These are phyloP conservation scores for Geoglossum glabrum DNA, from an alignment of 495 filamentous ascomycete species.

Conservation along the genomic window DNA sequence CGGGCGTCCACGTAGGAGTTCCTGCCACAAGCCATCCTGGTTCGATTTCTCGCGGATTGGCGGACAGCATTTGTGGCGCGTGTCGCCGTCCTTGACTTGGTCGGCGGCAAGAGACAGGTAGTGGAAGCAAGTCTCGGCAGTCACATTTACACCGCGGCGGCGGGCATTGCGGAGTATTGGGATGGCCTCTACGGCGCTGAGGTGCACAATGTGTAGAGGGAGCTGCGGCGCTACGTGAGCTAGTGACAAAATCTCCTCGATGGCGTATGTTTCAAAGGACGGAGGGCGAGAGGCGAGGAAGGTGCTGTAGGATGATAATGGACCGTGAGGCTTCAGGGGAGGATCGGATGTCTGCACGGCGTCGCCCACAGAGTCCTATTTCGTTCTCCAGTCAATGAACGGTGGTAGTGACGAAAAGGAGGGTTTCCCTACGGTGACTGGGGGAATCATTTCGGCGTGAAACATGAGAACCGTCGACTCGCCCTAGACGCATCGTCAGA, in stretches of 20 bases:
- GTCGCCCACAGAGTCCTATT: slow-evolving; percentile 56
- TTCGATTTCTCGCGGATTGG: slow-evolving; percentile 73
- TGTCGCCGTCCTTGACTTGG: slow-evolving; percentile 72
- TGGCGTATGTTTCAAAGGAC: slow-evolving; percentile 78
- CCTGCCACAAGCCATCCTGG: slow-evolving; percentile 76
- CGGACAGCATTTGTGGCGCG: slow-evolving; percentile 92
- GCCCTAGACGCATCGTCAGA: neutral
- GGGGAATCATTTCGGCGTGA: slow-evolving; percentile 94
- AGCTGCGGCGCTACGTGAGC: slow-evolving; percentile 66
- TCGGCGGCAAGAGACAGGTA: slow-evolving; percentile 86
- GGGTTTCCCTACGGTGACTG: slow-evolving; percentile 24
- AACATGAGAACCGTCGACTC: slow-evolving; percentile 86
- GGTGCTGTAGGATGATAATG: slow-evolving; percentile 64
- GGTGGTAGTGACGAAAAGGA: neutral
- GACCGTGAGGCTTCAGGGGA: slow-evolving; percentile 52
- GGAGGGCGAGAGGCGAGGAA: slow-evolving; percentile 85
- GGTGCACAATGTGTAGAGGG: slow-evolving; percentile 82
- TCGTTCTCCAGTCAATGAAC: neutral
- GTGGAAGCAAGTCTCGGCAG: slow-evolving; percentile 96
- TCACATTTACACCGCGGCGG: slow-evolving; percentile 64
- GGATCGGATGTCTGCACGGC: slow-evolving; percentile 50
- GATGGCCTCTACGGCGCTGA: slow-evolving; percentile 84
- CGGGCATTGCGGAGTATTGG: slow-evolving; percentile 68
- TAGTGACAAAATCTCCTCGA: slow-evolving; percentile 66
- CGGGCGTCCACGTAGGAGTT: slow-evolving; percentile 25